These are phyloP conservation scores for Diaporthe vexans DNA, from an alignment of 2,329 filamentous ascomycete genomes.

Conservation along the genomic window DNA sequence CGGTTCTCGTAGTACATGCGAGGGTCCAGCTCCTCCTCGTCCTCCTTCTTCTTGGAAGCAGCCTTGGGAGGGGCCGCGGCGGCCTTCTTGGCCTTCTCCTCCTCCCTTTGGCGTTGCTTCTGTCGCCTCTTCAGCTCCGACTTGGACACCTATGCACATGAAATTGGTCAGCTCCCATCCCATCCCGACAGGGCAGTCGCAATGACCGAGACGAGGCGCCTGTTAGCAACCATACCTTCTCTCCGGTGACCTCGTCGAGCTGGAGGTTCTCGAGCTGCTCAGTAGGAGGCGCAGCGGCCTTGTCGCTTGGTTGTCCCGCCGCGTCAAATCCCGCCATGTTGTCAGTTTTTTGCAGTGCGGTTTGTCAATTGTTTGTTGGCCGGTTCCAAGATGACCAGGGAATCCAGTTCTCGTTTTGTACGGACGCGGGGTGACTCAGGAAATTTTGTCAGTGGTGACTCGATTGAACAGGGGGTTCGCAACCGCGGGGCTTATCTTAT, in stretches of 20 bases:
- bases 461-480: slow-evolving; percentile 6
- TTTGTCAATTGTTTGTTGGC: slow-evolving; percentile 34
- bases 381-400: background rate
- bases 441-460: slow-evolving; percentile 36
- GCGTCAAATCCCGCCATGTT: slow-evolving; percentile 42
- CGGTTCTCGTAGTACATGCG: slow-evolving; percentile 95
- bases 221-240: slow-evolving; percentile 59
- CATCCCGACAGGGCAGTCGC: background rate
- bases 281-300: slow-evolving; percentile 54
- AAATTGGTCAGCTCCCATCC: slow-evolving; percentile 22
- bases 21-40: slow-evolving; percentile 69
- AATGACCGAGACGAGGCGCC: background rate
- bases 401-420: background rate
- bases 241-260: slow-evolving; percentile 93
- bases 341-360: slow-evolving; percentile 14
- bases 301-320: slow-evolving; percentile 40
- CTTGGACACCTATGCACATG: slow-evolving; percentile 72
- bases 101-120: slow-evolving; percentile 90
- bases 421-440: slow-evolving; percentile 35
- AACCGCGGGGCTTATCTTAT: slow-evolving; percentile 39
- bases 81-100: slow-evolving; percentile 89
- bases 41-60: slow-evolving; percentile 70
- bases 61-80: slow-evolving; percentile 66
- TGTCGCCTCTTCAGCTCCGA: slow-evolving; percentile 93
- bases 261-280: slow-evolving; percentile 79